These are phyloP conservation scores for Eucalyptus viminalis DNA, from an alignment of 345 rosid genomes.

Conservation along the genomic window DNA sequence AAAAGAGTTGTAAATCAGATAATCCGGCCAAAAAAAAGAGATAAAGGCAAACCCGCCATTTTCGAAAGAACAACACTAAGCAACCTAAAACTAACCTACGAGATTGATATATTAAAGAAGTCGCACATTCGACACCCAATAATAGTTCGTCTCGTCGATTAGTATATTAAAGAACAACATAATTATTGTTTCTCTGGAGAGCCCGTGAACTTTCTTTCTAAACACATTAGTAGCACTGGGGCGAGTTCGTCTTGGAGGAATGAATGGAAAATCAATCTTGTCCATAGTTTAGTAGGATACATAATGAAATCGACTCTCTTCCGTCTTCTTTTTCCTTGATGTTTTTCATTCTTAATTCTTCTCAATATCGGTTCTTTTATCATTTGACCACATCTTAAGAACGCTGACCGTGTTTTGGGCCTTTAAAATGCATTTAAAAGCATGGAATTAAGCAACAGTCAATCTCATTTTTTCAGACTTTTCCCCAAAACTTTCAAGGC, in stretches of 20 bases:
- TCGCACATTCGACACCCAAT: neutral
- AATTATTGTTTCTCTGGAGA: neutral
- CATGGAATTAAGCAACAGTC: neutral
- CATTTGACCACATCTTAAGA: neutral
- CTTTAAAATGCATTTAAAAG: neutral
- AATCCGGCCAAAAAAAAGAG: neutral
- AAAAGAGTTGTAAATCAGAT: neutral
- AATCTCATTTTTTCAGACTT: neutral
- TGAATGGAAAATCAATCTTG: neutral
- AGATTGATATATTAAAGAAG: neutral
- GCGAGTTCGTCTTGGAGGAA: neutral
- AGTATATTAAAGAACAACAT: neutral
- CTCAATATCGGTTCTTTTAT: neutral
- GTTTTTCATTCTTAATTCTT: neutral
- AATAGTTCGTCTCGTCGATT: neutral
- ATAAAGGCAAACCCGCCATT: neutral
- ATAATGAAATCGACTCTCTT: neutral
- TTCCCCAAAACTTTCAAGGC: neutral
- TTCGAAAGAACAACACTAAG: neutral
- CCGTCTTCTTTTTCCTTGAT: neutral
- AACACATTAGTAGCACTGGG: neutral
- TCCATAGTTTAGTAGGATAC: neutral
- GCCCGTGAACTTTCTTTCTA: neutral
- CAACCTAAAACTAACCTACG: neutral
- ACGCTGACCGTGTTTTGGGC: neutral